These are phyloP conservation scores for Nakazawaea laoshanensis DNA, from an alignment of 805 yeast species.

Conservation along the genomic window DNA sequence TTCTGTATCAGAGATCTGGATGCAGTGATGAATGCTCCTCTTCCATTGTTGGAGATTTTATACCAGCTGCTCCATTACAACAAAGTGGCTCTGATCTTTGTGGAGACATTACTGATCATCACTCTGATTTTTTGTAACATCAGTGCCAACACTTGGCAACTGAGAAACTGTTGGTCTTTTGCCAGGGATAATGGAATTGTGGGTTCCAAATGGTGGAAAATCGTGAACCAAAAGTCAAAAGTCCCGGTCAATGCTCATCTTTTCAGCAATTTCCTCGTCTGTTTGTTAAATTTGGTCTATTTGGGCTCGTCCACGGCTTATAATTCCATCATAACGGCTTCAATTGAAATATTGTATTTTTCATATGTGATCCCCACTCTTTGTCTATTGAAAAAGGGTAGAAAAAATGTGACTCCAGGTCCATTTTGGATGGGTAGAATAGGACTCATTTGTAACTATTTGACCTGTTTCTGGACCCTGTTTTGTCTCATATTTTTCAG, in stretches of 20 bases:
- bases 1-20: constrained; percentile 18
- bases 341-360: constrained; percentile 19
- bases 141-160: constrained; percentile 10
- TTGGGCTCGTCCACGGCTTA: constrained; percentile 11
- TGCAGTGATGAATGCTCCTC: constrained; percentile 12
- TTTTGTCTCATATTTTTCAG: constrained; percentile 29
- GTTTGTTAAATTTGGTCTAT: constrained; percentile 4
- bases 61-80: constrained; percentile 12
- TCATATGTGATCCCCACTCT: constrained; percentile 23
- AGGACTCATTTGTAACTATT: constrained; percentile 24
- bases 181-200: constrained; percentile 11
- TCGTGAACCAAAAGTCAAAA: constrained; percentile 10
- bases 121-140: constrained; percentile 7
- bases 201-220: constrained; percentile 8
- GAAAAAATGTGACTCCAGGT: constrained; percentile 24
- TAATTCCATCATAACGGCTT: constrained; percentile 15
- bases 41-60: constrained; percentile 13
- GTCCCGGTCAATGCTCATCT: constrained; percentile 17
- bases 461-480: constrained; percentile 23
- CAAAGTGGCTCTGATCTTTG: constrained; percentile 10
- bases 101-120: constrained; percentile 10
- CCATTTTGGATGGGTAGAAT: constrained; percentile 29
- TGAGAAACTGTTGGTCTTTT: constrained; percentile 7
- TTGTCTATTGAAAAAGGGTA: constrained; percentile 25
- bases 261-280: constrained; percentile 4